Percentiles rank a stretch among this genome's conserved stretches.
phyloP scores from a whole-genome alignment of 2,329 filamentous ascomycete genomes.

The Botrytis hyacinthi region DNA sequence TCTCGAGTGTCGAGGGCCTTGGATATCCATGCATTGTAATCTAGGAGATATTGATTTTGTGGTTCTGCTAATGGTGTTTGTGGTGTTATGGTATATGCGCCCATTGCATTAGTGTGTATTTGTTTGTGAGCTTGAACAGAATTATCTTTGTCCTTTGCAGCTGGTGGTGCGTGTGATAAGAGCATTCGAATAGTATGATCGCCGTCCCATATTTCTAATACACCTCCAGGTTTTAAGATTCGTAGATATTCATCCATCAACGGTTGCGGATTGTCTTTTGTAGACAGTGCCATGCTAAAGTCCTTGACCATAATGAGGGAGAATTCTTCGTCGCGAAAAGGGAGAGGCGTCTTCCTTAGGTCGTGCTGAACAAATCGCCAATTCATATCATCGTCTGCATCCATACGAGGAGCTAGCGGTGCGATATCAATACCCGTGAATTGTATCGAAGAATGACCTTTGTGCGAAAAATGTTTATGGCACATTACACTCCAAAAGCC shows the following conservation, averaged over 20 bases:
- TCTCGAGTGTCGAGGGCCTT: constrained; percentile 71
- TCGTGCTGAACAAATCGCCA: constrained; percentile 92
- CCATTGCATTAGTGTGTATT: constrained; percentile 63
- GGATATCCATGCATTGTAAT: constrained; percentile 80
- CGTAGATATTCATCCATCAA: constrained; percentile 72
- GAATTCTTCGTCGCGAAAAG: constrained; percentile 76
- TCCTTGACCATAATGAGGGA: constrained; percentile 90
- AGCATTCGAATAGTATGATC: constrained; percentile 83
- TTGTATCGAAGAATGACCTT: constrained; percentile 66
- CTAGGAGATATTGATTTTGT: constrained; percentile 76
- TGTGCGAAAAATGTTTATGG: constrained; percentile 71
- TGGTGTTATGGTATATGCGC: constrained; percentile 77
- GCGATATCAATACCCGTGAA: constrained; percentile 85
- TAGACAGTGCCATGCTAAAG: constrained; percentile 64
- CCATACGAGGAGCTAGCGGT: constrained; percentile 62
- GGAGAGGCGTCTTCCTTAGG: constrained; percentile 70
- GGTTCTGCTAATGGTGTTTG: constrained; percentile 80
- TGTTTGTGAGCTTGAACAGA: constrained; percentile 58
- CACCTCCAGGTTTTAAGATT: constrained; percentile 72
- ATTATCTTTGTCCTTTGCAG: constrained; percentile 40
- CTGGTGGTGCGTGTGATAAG: constrained; percentile 64
- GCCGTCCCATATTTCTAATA: constrained; percentile 84
- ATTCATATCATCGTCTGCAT: constrained; percentile 68
- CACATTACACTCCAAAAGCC: constrained; percentile 90
- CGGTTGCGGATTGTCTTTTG: constrained; percentile 48